Evolutionary conservation across 2,329 filamentous ascomycete species (phyloP), one percentile per base, ranked within the genome.

Genomic region (Fusarium nematophilum): DNA sequence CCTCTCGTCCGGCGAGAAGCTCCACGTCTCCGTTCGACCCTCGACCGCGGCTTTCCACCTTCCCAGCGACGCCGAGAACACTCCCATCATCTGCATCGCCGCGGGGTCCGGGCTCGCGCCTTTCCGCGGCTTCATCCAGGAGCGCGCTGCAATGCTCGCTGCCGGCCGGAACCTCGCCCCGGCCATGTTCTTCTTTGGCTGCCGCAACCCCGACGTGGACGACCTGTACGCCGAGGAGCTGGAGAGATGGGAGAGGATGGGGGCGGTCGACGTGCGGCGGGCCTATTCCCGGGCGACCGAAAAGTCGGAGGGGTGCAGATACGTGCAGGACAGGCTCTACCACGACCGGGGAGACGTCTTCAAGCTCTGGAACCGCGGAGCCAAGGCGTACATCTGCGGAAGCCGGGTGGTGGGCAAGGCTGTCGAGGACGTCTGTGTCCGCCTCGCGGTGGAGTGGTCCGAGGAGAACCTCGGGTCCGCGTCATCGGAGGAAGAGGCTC

Each of bases 371-470:
- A 54, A 72, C 5, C 58, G 69, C 8, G 80, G 77, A 4, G 80
- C 87, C 0, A 83, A 83, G 66, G 74, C 89, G 1, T 91, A 85
- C 65, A 82, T 90, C 2, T 92, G 89, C 69, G 89, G 89, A 4
- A 85, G 83, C 36, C 75, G 78, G 5, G 75, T 75, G 11, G 75
- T 86, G 1, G 82, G 81, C 14, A 77, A 79, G 45, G 82, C 75
- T 0, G 75, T 86, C 13, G 76, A 78, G 54, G 75, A 76, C 6
- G 74, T 75, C 6, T 73, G 69, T 38, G 51, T 79, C 13, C 67
- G 65, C 43, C 72, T 79, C 18, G 72, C 76, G 6, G 65, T 73
- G 47, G 62, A 64, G 56, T 72, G 71, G 54, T 68, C 68, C 23
- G 64, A 69, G 1, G 68, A 57, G 9, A 70, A 70, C 7, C 15